These are phyloP conservation scores for Crucihimalaya himalaica DNA, from an alignment of 345 rosid genomes.

Conservation along the genomic window DNA sequence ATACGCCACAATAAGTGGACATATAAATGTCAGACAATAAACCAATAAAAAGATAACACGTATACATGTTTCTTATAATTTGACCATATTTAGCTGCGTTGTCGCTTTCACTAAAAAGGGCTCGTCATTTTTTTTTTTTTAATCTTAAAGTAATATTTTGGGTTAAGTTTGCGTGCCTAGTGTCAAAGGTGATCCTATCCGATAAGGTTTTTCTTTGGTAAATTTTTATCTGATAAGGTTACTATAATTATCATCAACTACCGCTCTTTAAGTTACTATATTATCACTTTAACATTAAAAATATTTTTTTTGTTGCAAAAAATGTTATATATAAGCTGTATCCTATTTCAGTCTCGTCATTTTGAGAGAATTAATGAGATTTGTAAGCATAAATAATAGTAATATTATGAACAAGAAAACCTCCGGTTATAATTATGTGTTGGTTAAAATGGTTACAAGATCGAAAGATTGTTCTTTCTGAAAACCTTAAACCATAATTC, in stretches of 20 bases:
- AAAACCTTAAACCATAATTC: slow-evolving; percentile 10
- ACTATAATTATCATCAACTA: slow-evolving; percentile 17
- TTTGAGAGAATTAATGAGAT: background rate
- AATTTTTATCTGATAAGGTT: slow-evolving; percentile 19
- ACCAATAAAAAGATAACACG: slow-evolving; percentile 21
- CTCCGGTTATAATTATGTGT: slow-evolving; percentile 1
- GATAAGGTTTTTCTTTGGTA: slow-evolving; percentile 16
- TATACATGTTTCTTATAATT: background rate
- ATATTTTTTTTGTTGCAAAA: background rate
- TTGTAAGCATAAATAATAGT: background rate
- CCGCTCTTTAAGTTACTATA: slow-evolving; percentile 2
- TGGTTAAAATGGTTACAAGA: slow-evolving; percentile 23
- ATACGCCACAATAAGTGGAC: slow-evolving; percentile 24
- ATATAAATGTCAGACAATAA: background rate
- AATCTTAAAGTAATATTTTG: too few relatives aligned
- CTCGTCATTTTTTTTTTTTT: background rate
- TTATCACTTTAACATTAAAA: background rate
- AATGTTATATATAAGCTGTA: background rate
- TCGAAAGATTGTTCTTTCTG: background rate
- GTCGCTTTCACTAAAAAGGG: slow-evolving; percentile 24
- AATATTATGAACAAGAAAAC: background rate
- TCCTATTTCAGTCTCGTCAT: background rate
- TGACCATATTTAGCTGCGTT: slow-evolving; percentile 6
- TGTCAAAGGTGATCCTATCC: slow-evolving; percentile 19
- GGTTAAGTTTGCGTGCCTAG: slow-evolving; percentile 17